phyloP scores from a whole-genome alignment of 2,329 filamentous ascomycete genomes.

The Cladophialophora exuberans region DNA sequence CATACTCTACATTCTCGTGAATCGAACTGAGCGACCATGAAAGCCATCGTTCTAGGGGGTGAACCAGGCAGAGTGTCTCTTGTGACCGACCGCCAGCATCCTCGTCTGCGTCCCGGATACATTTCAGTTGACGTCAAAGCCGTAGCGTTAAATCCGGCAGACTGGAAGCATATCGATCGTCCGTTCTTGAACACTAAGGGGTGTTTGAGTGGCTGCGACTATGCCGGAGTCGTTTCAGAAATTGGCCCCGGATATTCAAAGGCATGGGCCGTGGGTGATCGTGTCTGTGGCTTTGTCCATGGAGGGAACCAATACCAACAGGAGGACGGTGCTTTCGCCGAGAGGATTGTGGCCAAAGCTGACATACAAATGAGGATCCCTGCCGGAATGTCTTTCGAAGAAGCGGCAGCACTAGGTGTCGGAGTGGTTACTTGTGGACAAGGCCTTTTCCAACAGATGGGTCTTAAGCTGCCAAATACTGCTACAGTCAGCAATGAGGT shows the following conservation, averaged over 20 bases:
- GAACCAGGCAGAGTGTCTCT: slow-evolving; percentile 35
- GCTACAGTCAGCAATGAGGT: slow-evolving; percentile 34
- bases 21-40: slow-evolving; percentile 30
- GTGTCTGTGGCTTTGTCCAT: slow-evolving; percentile 42
- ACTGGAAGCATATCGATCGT: slow-evolving; percentile 56
- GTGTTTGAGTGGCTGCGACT: slow-evolving; percentile 43
- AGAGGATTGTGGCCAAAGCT: slow-evolving; percentile 38
- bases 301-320: slow-evolving; percentile 38
- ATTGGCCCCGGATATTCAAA: slow-evolving; percentile 28
- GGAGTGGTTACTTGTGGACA: slow-evolving; percentile 48
- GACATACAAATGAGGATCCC: slow-evolving; percentile 39
- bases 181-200: slow-evolving; percentile 41
- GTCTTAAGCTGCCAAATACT: slow-evolving; percentile 31
- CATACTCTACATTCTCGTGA: too few species aligned
- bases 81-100: slow-evolving; percentile 42
- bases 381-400: slow-evolving; percentile 37
- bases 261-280: slow-evolving; percentile 48
- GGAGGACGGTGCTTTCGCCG: slow-evolving; percentile 42
- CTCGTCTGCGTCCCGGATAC: slow-evolving; percentile 51
- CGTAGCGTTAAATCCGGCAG: slow-evolving; percentile 60
- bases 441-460: slow-evolving; percentile 40
- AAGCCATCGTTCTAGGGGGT: slow-evolving; percentile 43
- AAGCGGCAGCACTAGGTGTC: slow-evolving; percentile 39
- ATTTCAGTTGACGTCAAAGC: slow-evolving; percentile 57
- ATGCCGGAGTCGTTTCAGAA: slow-evolving; percentile 39